Conservation (phyloP, 306 rosid genomes). For the Quercus berberidifolia region DNA sequence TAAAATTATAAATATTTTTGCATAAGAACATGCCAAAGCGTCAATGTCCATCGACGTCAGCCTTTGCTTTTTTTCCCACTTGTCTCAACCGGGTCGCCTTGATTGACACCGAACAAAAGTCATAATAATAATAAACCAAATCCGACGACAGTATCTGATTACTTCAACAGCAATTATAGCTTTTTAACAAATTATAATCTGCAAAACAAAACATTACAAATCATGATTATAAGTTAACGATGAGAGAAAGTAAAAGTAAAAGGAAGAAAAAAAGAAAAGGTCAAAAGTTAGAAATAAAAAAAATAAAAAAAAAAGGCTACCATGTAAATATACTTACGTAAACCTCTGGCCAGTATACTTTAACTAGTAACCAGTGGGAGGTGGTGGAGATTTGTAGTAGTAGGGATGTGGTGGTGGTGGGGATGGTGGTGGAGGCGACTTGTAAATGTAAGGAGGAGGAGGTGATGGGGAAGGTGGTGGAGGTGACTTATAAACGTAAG, state of each 20-base stretch:
- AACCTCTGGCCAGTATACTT: not conserved
- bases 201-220: not conserved
- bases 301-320: not conserved
- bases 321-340: constrained; percentile 8
- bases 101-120: not conserved
- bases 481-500: not conserved
- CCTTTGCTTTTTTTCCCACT: not conserved
- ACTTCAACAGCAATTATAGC: constrained; percentile 12
- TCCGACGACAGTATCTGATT: not conserved
- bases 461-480: not conserved
- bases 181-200: not conserved
- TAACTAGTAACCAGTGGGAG: not conserved
- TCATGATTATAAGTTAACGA: not conserved
- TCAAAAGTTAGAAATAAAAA: not conserved
- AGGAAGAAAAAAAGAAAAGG: not conserved
- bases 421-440: not conserved
- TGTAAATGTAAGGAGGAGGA: not conserved
- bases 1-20: not conserved
- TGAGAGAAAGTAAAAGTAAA: not conserved
- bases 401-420: not conserved
- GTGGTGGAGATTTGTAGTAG: not conserved
- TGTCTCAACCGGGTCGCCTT: not conserved
- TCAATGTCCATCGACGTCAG: too few relatives aligned
- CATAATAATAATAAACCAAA: not conserved
- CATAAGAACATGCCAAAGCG: not conserved